Evolutionary conservation across 169 alveolate species (phyloP), one percentile per base, ranked within the genome.

Genomic region (Hepatocystis sp.): DNA sequence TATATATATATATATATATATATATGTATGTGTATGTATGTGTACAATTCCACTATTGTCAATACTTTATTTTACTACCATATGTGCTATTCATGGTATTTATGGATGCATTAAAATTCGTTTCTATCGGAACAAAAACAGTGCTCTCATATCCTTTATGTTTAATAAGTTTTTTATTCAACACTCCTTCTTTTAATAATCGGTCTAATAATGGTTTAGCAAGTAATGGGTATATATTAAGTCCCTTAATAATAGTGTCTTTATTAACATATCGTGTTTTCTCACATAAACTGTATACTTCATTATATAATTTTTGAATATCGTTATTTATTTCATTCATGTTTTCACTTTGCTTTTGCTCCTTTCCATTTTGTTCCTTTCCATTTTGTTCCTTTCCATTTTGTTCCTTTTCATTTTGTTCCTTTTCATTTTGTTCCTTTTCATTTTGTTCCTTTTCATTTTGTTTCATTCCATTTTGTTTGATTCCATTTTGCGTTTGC

Each of bases 121-220:
- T n/a, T n/a, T n/a, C n/a, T n/a, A n/a, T n/a, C 8, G 84, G 88
- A n/a, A 60, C 66, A 78, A 36, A 78, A 19, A 78, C 32, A 27
- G 44, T 60, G 40, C 88, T 78, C 61, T 78, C 88, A 32, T 78
- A 78, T 21, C 88, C 88, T 39, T 78, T 78, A 47, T 61, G 58
- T 78, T 78, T 78, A 30, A 61, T 42, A 13, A 60, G 2, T 36
- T 78, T 78, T 30, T 78, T 63, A 46, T 61, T 46, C 19, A 78
- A 8, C 23, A 60, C 66, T 0, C 66, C 81, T 53, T 78, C 88
- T 46, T 65, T 63, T 7, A 78, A 32, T 32, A 78, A 42, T 78
- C 88, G 58, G 34, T 58, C 56, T 60, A 78, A n/a, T 25, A 78
- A 44, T 8, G 88, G 88, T 42, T 78, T 78, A 2, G 88, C 23